These are phyloP conservation scores for Rhizopogon sp. DNA, from an alignment of 768 basidiomycete species.

Conservation along the genomic window DNA sequence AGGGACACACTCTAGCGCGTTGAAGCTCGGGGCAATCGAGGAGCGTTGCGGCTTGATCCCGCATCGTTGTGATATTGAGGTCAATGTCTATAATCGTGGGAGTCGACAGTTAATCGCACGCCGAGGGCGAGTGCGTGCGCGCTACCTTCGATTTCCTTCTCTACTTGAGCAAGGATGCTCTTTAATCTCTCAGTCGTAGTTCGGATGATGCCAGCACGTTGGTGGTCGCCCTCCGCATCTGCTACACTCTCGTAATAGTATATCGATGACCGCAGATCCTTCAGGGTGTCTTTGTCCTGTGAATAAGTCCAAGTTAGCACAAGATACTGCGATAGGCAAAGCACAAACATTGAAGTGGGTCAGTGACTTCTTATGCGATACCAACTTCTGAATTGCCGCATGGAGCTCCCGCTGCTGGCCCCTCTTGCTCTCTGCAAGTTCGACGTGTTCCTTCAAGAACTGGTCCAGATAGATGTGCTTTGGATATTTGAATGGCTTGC, in stretches of 20 bases:
- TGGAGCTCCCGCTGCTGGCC: constrained; percentile 33
- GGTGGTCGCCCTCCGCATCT: constrained; percentile 37
- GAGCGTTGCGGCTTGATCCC: constrained; percentile 37
- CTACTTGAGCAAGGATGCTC: constrained; percentile 45
- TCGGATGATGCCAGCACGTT: constrained; percentile 40
- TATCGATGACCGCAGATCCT: constrained; percentile 55
- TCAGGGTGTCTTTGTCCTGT: constrained; percentile 60
- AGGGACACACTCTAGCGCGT: constrained; percentile 43
- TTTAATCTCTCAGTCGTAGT: constrained; percentile 47
- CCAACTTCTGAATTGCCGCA: constrained; percentile 44
- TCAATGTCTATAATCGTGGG: constrained; percentile 43
- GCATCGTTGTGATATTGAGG: constrained; percentile 38
- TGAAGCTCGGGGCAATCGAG: constrained; percentile 66
- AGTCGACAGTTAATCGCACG: constrained; percentile 3
- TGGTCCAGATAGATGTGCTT: constrained; percentile 67
- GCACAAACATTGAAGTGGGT: constrained; percentile 51
- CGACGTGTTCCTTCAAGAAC: constrained; percentile 57
- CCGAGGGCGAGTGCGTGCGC: not conserved
- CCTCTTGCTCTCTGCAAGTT: constrained; percentile 33
- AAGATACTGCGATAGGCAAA: not conserved
- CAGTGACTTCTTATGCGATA: constrained; percentile 40
- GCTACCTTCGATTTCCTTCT: constrained; percentile 50
- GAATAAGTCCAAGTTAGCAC: not conserved
- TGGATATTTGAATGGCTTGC: constrained; percentile 51
- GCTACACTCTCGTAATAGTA: constrained; percentile 73